These are phyloP conservation scores for Verticillium nonalfalfae DNA, from an alignment of 2,329 filamentous ascomycete genomes.

Conservation along the genomic window DNA sequence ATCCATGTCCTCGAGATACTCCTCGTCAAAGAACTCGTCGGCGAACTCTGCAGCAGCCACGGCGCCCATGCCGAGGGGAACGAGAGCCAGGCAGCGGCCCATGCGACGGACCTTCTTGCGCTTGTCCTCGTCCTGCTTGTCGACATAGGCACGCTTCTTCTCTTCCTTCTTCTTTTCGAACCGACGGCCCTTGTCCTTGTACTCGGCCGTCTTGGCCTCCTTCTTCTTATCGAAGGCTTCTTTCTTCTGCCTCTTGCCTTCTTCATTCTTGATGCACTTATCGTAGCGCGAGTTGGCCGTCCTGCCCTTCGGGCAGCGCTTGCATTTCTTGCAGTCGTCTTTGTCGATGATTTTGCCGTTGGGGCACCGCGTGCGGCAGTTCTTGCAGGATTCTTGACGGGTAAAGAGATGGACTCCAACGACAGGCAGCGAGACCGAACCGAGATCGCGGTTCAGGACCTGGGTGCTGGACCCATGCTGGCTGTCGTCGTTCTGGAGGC, in stretches of 20 bases:
- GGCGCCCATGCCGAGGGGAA: background rate
- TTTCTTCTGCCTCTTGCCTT: background rate
- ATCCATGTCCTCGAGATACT: background rate
- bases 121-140: background rate
- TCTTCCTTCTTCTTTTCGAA: background rate
- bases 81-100: background rate
- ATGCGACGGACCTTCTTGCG: conserved; percentile 1
- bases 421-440: background rate
- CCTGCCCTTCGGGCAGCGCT: background rate
- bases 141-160: background rate
- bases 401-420: background rate
- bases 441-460: background rate
- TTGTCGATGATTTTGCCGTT: background rate
- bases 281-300: background rate
- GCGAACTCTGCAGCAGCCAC: background rate
- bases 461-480: background rate
- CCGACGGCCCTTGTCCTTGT: background rate
- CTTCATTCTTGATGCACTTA: background rate
- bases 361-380: background rate
- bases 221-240: background rate
- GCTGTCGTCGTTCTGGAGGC: background rate
- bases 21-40: conserved; percentile 1
- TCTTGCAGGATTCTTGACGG: background rate
- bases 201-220: background rate
- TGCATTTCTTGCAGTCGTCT: background rate